Conservation (phyloP, 305 asterid genomes). For the Fraxinus ornus region DNA sequence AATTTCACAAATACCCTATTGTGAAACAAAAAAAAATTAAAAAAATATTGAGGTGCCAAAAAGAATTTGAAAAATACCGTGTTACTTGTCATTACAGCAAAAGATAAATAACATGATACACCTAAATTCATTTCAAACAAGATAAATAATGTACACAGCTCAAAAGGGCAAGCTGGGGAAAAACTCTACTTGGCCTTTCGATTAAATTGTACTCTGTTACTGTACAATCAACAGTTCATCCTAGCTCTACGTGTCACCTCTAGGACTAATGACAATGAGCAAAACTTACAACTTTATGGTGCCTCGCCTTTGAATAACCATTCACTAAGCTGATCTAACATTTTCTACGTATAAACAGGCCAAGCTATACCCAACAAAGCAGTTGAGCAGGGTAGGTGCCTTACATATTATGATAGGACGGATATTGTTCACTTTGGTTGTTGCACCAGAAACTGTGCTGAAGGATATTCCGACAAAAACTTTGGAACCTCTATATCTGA, state of each 20-base stretch:
- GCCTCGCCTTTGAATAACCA: constrained; percentile 10
- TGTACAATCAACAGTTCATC: constrained; percentile 36
- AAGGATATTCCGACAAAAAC: constrained; percentile 68
- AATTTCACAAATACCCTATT: background rate
- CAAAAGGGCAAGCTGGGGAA: constrained; percentile 36
- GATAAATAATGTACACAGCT: constrained; percentile 52
- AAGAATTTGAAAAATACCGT: too few species aligned
- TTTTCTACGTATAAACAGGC: background rate
- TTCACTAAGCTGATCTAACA: background rate
- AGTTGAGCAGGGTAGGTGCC: background rate
- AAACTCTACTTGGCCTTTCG: constrained; percentile 40
- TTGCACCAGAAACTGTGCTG: constrained; percentile 57
- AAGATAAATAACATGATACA: constrained; percentile 17
- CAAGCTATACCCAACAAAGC: constrained; percentile 4
- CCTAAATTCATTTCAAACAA: constrained; percentile 34
- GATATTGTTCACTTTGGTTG: constrained; percentile 37
- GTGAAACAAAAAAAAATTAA: too few species aligned
- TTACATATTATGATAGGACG: background rate
- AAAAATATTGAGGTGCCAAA: background rate
- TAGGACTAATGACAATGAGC: constrained; percentile 16
- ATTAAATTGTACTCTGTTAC: constrained; percentile 32
- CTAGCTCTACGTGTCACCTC: constrained; percentile 37
- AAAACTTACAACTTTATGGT: constrained; percentile 25
- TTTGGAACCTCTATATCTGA: constrained; percentile 67
- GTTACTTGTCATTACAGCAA: background rate